A percentile compares a stretch with the other conserved stretches of the same genome.
These are phyloP conservation scores for Talaromyces sp. DNA, from an alignment of 2,329 filamentous ascomycete genomes.

Conservation along the genomic window DNA sequence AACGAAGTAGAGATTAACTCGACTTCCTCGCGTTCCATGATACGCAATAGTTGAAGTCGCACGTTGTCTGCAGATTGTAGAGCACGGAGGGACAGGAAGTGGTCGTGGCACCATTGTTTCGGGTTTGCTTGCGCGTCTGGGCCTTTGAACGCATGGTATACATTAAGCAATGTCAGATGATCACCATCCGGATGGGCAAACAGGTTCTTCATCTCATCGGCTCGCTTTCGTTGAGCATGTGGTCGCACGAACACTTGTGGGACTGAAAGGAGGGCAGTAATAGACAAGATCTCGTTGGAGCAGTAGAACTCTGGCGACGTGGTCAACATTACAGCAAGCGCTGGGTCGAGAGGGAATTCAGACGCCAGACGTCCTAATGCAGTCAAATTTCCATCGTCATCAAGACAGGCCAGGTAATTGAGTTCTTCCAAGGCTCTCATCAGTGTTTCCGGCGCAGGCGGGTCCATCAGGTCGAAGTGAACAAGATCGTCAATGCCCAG, in stretches of 20 bases:
- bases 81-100: conserved; percentile 85
- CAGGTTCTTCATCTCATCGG: conserved; percentile 93
- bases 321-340: conserved; percentile 95
- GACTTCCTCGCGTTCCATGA: conserved; percentile 89
- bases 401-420: conserved; percentile 92
- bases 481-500: conserved; percentile 92
- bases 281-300: conserved; percentile 94
- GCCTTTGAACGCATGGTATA: conserved; percentile 94
- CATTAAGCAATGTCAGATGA: conserved; percentile 92
- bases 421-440: conserved; percentile 97
- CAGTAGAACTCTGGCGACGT: conserved; percentile 97
- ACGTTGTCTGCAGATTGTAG: conserved; percentile 92
- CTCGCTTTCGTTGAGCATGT: conserved; percentile 75
- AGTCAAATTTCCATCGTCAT: conserved; percentile 93
- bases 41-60: conserved; percentile 81
- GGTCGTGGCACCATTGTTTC: conserved; percentile 94
- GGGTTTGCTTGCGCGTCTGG: conserved; percentile 62
- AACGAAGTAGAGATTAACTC: conserved; percentile 85
- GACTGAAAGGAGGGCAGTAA: conserved; percentile 88
- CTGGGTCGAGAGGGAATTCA: conserved; percentile 90
- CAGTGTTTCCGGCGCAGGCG: conserved; percentile 92
- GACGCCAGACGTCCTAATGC: conserved; percentile 79
- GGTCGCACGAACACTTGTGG: conserved; percentile 91
- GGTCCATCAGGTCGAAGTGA: conserved; percentile 98
- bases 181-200: conserved; percentile 93